Evolutionary conservation across 768 basidiomycete genomes (phyloP).

Genomic region (Lentinula detonsa): DNA sequence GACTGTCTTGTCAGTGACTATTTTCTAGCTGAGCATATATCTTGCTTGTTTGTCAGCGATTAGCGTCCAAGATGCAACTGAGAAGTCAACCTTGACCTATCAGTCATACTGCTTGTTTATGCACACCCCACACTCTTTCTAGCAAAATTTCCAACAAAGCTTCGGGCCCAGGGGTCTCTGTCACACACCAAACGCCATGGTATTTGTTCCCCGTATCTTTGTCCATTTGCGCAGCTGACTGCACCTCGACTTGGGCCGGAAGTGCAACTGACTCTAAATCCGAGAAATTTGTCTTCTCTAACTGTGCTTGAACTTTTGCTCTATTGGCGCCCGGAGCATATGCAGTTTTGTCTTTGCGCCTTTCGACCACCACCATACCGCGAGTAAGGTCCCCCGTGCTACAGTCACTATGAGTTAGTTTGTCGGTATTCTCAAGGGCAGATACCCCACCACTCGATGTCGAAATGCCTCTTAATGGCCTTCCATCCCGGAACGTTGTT

Average conservation of each 20-base stretch:
- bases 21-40: no score
- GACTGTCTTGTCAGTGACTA: no score
- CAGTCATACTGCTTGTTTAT: not conserved
- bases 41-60: no score
- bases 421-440: not conserved
- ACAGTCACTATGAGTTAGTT: not conserved
- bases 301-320: slow-evolving; percentile 49
- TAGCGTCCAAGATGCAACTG: no score
- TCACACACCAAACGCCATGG: slow-evolving; percentile 40
- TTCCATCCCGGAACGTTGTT: slow-evolving; percentile 49
- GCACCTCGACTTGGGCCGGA: slow-evolving; percentile 50
- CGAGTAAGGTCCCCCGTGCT: slow-evolving; percentile 76
- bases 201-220: slow-evolving; percentile 8
- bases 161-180: slow-evolving; percentile 59
- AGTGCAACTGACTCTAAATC: slow-evolving; percentile 44
- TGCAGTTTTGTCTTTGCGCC: slow-evolving; percentile 58
- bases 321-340: slow-evolving; percentile 65
- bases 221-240: slow-evolving; percentile 16
- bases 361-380: slow-evolving; percentile 84
- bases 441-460: slow-evolving; percentile 56
- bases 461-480: slow-evolving; percentile 45
- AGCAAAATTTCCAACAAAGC: slow-evolving; percentile 41
- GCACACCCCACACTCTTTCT: slow-evolving; percentile 50
- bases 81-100: not conserved
- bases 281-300: slow-evolving; percentile 27